phyloP scores from a whole-genome alignment of 192 early-diverging fungal species.

The Backusella liffmaniae region DNA sequence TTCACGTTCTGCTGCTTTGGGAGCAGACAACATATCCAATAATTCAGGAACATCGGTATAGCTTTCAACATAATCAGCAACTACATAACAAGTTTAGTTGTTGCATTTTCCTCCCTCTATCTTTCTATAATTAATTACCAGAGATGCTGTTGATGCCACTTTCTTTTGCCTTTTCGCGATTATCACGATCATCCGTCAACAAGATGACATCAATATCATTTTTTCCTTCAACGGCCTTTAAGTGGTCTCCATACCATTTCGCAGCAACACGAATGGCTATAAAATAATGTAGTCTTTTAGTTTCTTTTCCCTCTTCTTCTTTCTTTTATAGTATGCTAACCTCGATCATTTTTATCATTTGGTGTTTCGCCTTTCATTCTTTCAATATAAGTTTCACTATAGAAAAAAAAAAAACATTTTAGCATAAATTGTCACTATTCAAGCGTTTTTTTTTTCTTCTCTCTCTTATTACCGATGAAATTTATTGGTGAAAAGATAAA shows the following conservation, averaged over 20 bases:
- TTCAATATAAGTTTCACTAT: slow-evolving; percentile 84
- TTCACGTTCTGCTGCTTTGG: slow-evolving; percentile 46
- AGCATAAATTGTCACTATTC: neutral
- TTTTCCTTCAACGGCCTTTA: slow-evolving; percentile 37
- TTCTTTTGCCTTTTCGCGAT: slow-evolving; percentile 64
- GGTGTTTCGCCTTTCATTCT: slow-evolving; percentile 76
- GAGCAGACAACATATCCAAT: slow-evolving; percentile 82
- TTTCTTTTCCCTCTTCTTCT: neutral
- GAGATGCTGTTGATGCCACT: slow-evolving; percentile 68
- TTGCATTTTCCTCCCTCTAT: no score
- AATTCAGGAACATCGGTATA: slow-evolving; percentile 81
- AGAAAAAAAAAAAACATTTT: neutral
- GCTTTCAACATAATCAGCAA: slow-evolving; percentile 74
- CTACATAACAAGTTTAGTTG: slow-evolving; percentile 26
- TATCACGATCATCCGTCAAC: slow-evolving; percentile 90
- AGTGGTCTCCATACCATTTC: slow-evolving; percentile 83
- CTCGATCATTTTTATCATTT: slow-evolving; percentile 95
- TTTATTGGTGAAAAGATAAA: slow-evolving; percentile 97
- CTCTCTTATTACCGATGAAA: slow-evolving; percentile 61
- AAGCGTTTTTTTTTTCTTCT: neutral
- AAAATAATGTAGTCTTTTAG: neutral
- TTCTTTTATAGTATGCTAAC: slow-evolving; percentile 29
- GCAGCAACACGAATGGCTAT: slow-evolving; percentile 83
- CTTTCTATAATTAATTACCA: slow-evolving; percentile 34
- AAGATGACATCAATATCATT: slow-evolving; percentile 57